Conservation (phyloP, 2,329 filamentous ascomycete genomes). For the Fusarium sp. region DNA sequence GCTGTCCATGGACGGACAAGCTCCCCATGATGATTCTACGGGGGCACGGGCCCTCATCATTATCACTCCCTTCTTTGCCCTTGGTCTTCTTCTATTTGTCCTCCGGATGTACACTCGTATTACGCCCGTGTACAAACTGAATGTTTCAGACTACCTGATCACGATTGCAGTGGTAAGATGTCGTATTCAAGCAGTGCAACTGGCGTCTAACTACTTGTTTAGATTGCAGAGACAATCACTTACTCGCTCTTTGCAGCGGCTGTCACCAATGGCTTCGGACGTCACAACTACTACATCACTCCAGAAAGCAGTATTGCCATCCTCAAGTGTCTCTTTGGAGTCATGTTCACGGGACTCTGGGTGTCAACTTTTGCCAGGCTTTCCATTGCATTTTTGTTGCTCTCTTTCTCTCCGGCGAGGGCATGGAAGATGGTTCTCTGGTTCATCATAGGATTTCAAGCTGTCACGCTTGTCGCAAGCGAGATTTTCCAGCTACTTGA, state of each 20-base stretch:
- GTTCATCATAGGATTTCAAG: background rate
- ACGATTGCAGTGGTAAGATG: background rate
- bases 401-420: background rate
- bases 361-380: background rate
- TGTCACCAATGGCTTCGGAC: background rate
- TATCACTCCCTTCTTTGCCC: background rate
- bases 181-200: background rate
- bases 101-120: slow-evolving; percentile 1
- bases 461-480: background rate
- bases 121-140: background rate
- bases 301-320: background rate
- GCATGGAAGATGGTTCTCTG: background rate
- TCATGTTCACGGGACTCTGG: background rate
- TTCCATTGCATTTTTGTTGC: background rate
- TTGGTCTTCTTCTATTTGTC: background rate
- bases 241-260: background rate
- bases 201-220: background rate
- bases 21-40: background rate
- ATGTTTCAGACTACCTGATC: background rate
- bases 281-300: slow-evolving; percentile 1
- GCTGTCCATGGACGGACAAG: background rate
- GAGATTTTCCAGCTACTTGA: background rate
- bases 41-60: background rate
- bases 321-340: slow-evolving; percentile 2
- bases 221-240: background rate